A percentile compares a stretch with the other conserved stretches of the same genome.
Conservation (phyloP, 2,329 filamentous ascomycete species). For the Tolypocladium amazonense region DNA sequence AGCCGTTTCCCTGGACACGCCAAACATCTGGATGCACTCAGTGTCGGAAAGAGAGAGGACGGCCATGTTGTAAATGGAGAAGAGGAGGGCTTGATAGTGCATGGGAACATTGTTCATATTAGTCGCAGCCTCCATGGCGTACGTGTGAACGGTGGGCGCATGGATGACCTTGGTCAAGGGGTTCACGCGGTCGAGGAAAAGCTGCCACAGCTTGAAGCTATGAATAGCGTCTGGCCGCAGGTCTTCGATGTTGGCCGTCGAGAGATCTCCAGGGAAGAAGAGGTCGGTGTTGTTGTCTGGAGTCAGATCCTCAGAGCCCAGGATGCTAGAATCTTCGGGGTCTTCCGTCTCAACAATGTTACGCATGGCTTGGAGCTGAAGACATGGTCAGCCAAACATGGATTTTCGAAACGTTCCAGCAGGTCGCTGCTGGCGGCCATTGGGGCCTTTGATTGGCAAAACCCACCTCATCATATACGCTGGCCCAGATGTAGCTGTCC, state of each 20-base stretch:
- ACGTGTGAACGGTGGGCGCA: constrained; percentile 55
- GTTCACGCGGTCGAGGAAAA: constrained; percentile 64
- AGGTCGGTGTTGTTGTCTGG: constrained; percentile 44
- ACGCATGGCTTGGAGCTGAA: constrained; percentile 46
- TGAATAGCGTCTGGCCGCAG: constrained; percentile 56
- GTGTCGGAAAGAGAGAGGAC: constrained; percentile 41
- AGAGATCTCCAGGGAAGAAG: constrained; percentile 31
- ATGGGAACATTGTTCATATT: constrained; percentile 43
- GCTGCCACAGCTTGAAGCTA: constrained; percentile 63
- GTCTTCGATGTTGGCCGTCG: constrained; percentile 29
- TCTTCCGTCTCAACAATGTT: constrained; percentile 43
- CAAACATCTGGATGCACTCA: constrained; percentile 44
- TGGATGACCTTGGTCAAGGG: constrained; percentile 65
- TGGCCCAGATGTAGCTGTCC: constrained; percentile 44
- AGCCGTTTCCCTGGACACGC: constrained; percentile 36
- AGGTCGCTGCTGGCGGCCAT: neutral
- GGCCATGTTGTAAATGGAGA: constrained; percentile 55
- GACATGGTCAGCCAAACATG: neutral
- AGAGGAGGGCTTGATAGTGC: constrained; percentile 50
- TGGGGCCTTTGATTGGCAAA: neutral
- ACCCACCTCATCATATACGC: constrained; percentile 45
- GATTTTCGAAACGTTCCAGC: neutral
- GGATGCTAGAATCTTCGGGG: constrained; percentile 34
- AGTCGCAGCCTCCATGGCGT: constrained; percentile 51
- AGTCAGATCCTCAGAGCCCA: constrained; percentile 37